These are phyloP conservation scores for Piloderma croceum DNA, from an alignment of 768 basidiomycete genomes.

Conservation along the genomic window DNA sequence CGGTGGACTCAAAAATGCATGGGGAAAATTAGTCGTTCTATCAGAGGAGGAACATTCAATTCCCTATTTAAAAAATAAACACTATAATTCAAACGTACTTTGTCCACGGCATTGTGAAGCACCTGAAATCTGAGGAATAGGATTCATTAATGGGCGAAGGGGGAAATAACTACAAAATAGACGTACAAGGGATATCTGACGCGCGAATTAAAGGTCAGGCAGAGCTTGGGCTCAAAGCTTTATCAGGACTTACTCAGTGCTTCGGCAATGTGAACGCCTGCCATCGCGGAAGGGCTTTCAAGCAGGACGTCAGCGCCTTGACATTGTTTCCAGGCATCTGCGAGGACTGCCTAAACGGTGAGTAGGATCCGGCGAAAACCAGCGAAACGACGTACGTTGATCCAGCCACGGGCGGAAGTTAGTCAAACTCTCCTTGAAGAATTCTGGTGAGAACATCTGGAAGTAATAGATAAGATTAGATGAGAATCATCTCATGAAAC, in stretches of 20 bases:
- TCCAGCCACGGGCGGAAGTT: constrained; percentile 66
- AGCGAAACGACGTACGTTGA: constrained; percentile 43
- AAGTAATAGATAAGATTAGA: constrained; percentile 2
- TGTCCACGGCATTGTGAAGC: constrained; percentile 60
- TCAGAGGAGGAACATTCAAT: not conserved
- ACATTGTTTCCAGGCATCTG: constrained; percentile 59
- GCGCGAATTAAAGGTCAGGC: too few species aligned
- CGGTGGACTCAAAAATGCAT: constrained; percentile 58
- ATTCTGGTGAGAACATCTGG: constrained; percentile 69
- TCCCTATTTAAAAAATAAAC: constrained; percentile 1
- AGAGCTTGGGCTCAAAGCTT: too few species aligned
- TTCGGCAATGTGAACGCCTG: constrained; percentile 69
- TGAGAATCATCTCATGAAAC: not conserved
- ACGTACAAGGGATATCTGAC: too few species aligned
- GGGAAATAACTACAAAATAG: not conserved
- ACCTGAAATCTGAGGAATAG: constrained; percentile 62
- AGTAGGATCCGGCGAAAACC: not conserved
- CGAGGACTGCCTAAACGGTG: constrained; percentile 37
- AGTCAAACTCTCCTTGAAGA: constrained; percentile 57
- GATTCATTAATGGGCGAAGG: not conserved
- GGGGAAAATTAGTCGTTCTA: constrained; percentile 57
- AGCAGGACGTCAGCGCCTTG: constrained; percentile 61
- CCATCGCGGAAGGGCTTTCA: constrained; percentile 65
- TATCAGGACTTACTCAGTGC: constrained; percentile 45
- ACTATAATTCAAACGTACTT: too few species aligned